phyloP scores from a whole-genome alignment of 768 basidiomycete species.

The Coprinopsis marcescibilis region DNA sequence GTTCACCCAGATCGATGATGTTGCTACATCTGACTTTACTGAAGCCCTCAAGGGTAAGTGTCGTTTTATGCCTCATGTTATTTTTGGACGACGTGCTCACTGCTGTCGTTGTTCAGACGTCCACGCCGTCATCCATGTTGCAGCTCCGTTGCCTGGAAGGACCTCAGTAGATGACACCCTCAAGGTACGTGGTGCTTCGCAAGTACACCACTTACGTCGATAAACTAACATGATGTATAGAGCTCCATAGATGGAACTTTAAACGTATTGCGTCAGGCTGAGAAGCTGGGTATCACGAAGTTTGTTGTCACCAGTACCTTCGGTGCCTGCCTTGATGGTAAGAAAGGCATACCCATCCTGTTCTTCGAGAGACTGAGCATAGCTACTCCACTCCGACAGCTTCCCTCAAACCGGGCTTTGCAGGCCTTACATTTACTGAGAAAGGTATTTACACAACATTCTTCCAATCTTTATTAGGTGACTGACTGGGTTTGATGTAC shows the following conservation, averaged over 20 bases:
- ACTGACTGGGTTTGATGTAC: neutral
- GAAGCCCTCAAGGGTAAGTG: constrained; percentile 36
- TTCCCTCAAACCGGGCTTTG: constrained; percentile 17
- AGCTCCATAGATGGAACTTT: constrained; percentile 33
- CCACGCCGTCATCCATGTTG: constrained; percentile 42
- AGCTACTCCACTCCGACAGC: constrained; percentile 8
- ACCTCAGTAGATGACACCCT: constrained; percentile 20
- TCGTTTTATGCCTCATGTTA: neutral
- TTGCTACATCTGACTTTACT: constrained; percentile 34
- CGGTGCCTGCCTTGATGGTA: constrained; percentile 26
- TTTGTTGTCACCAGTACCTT: constrained; percentile 31
- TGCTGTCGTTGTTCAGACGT: constrained; percentile 24
- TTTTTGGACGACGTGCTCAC: neutral
- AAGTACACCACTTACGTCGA: neutral
- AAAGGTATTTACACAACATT: constrained; percentile 11
- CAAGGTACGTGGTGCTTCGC: constrained; percentile 13
- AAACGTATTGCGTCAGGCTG: constrained; percentile 35
- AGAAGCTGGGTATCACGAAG: constrained; percentile 29
- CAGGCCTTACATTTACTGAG: constrained; percentile 20
- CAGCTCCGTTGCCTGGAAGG: constrained; percentile 29
- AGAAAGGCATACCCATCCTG: constrained; percentile 3
- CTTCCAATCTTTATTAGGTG: neutral
- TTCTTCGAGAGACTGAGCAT: neutral
- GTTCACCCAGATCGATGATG: constrained; percentile 25
- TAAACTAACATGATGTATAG: constrained; percentile 14